Base-by-base conservation (phyloP, 2,329 filamentous ascomycete genomes). In the Colletotrichum orchidophilum region DNA sequence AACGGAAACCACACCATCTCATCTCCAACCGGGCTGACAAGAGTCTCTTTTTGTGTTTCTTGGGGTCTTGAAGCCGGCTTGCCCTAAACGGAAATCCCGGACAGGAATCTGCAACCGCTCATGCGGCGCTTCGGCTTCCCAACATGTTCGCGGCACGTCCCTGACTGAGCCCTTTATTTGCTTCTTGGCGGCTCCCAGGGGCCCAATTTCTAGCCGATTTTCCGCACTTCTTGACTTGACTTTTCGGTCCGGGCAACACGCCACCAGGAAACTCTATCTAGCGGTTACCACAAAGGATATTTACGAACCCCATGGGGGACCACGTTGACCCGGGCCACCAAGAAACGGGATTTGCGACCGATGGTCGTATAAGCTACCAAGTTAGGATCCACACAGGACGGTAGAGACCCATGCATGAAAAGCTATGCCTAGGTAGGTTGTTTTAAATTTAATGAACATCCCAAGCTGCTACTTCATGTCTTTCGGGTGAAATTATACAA, bases 21-120 rank as follows among this genome's bases (percentile, higher is more conserved):
- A 39, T 58, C 18, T 61, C n/a, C 26, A 11, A 42, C 26, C 21
- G n/a, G 59, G 31, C 26, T 31, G 27, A 53, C 26, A 63, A 52
- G 49, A 52, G 31, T 21, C 4, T 60, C 42, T 39, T 29, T 53
- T 46, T n/a, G n/a, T n/a, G 39, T n/a, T 46, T 46, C 18, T 46
- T 46, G 39, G 18, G 39, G 27, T 33, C 27, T 54, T 26, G 13
- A 13, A n/a, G 27, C 42, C 66, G 66, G 66, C 33, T 60, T 70
- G 24, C 66, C 66, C 7, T n/a, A 59, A 66, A 26, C 9, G 66
- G 66, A 13, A 53, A 70, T 58, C 54, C 66, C 54, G 46, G 15
- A 1, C 5, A 29, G 62, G 62, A 24, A 67, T 33, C 31, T 66
- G 42, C 33, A 69, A 54, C 46, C 54, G 53, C 39, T 24, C 31